These are phyloP conservation scores for Boletus insuetus DNA, from an alignment of 768 basidiomycete species.

Conservation along the genomic window DNA sequence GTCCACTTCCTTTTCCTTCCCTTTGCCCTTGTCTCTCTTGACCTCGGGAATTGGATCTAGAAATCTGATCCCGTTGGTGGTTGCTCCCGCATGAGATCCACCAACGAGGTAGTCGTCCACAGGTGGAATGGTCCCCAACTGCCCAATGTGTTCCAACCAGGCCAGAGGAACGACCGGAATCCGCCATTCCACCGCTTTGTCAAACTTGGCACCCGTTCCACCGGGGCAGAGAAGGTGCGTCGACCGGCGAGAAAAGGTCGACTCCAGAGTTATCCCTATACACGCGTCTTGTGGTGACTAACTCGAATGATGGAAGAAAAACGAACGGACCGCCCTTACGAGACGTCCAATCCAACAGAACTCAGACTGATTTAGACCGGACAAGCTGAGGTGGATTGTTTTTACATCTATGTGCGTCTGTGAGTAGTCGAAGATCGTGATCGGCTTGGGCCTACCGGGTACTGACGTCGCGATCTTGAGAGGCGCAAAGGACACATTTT, in stretches of 20 bases:
- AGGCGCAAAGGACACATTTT: slow-evolving; percentile 71
- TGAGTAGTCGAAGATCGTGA: neutral
- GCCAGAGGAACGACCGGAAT: slow-evolving; percentile 66
- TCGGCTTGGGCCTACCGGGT: slow-evolving; percentile 38
- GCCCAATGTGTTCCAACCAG: slow-evolving; percentile 67
- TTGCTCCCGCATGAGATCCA: slow-evolving; percentile 34
- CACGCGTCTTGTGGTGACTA: neutral
- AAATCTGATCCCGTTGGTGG: slow-evolving; percentile 26
- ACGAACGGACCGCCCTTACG: slow-evolving; percentile 22
- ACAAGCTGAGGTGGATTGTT: slow-evolving; percentile 59
- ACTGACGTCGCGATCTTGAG: slow-evolving; percentile 59
- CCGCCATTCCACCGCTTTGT: slow-evolving; percentile 77
- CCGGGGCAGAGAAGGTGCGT: slow-evolving; percentile 83
- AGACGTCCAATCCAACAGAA: slow-evolving; percentile 52
- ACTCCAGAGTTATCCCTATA: slow-evolving; percentile 52
- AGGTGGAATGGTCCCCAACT: slow-evolving; percentile 46
- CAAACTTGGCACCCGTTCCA: slow-evolving; percentile 67
- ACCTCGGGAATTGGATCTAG: slow-evolving; percentile 3
- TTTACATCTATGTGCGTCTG: slow-evolving; percentile 47
- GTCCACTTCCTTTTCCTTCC: slow-evolving; percentile 33
- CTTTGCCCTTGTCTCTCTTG: slow-evolving; percentile 29
- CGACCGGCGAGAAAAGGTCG: slow-evolving; percentile 60
- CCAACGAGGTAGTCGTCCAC: slow-evolving; percentile 29
- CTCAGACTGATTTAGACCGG: slow-evolving; percentile 73
- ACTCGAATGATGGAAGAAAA: neutral